phyloP scores from a whole-genome alignment of 371 early-diverging fungal genomes.

The Mycotypha africana region DNA sequence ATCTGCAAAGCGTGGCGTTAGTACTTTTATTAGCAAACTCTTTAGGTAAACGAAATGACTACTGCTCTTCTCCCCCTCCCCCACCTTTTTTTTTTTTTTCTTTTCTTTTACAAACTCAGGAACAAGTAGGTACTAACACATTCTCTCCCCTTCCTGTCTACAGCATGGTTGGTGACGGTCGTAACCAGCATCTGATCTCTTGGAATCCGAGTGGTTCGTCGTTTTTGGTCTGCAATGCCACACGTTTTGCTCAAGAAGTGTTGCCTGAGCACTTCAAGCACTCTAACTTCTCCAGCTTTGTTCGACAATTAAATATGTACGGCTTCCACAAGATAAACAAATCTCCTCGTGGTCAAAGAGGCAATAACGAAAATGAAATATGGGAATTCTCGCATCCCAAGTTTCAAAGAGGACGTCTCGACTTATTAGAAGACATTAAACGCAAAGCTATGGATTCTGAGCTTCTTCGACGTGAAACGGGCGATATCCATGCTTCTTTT shows the following conservation, averaged over 20 bases:
- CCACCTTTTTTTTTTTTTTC: too few species aligned
- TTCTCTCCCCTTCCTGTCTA: too few species aligned
- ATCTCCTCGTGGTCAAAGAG: conserved; percentile 62
- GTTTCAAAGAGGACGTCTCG: conserved; percentile 40
- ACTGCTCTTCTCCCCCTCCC: too few species aligned
- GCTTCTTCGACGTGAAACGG: conserved; percentile 58
- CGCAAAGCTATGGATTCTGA: conserved; percentile 69
- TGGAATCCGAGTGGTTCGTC: conserved; percentile 82
- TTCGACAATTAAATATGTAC: conserved; percentile 72
- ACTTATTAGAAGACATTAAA: conserved; percentile 36
- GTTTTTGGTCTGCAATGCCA: conserved; percentile 83
- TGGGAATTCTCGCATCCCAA: conserved; percentile 50
- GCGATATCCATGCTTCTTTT: conserved; percentile 62
- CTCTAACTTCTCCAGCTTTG: conserved; percentile 22
- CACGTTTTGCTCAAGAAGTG: conserved; percentile 75
- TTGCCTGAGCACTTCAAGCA: conserved; percentile 80
- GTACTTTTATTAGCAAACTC: conserved; percentile 18
- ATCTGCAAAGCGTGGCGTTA: conserved; percentile 10
- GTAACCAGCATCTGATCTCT: conserved; percentile 68
- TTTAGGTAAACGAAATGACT: conserved; percentile 12
- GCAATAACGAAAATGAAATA: conserved; percentile 57
- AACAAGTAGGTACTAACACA: conserved; percentile 1
- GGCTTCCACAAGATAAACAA: conserved; percentile 61
- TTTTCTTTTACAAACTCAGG: too few species aligned
- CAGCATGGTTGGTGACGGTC: conserved; percentile 74